Base-by-base conservation (phyloP, 2,329 filamentous ascomycete species). In the Lasiodiplodia gonubiensis region DNA sequence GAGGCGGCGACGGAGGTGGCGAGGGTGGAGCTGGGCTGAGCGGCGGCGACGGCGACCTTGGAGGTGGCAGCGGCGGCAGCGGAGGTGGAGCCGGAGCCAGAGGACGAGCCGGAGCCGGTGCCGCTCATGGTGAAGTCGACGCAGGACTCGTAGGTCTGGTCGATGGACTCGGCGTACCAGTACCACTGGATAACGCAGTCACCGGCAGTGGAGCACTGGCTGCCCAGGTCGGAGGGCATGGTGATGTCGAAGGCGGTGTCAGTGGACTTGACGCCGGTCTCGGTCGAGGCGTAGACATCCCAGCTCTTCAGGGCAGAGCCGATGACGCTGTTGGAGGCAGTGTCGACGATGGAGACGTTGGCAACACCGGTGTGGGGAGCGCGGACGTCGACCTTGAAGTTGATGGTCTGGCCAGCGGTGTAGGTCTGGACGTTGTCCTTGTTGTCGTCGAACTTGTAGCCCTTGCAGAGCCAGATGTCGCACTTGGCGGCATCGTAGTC, bases 81-180 rank as follows among this genome's bases (percentile, higher is more conserved):
- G n/a, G 68, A 55, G 14, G 71, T 60, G 39, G 65, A 53, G 33
- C 37, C 57, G 18, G 71, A 72, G 55, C 71, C 30, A 69, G 73
- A 73, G 51, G 54, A 64, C 12, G 71, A 71, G 54, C 71, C 71
- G 21, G 74, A 74, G 64, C 75, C 74, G 69, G 73, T 72, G 52
- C 75, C 78, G 59, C 75, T 74, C 67, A 83, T 76, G 51, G 76
- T 81, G 73, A 90, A 89, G 73, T 90, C 88, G 63, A 89, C 79
- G 77, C 88, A 90, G 60, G 83, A 83, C 79, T 88, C 85, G 74
- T 90, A 90, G 12, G 87, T 89, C 81, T 90, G 88, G 68, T 85
- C 72, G 69, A 86, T 83, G 66, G 78, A 79, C 16, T 77, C 72
- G 18, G 86, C 86, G 69, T 87, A 81, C 87, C 87, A 89, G 76